A percentile compares a stretch with the other conserved stretches of the same genome.
Conservation (phyloP, 495 filamentous ascomycete species). For the Tuber umbilicatum region DNA sequence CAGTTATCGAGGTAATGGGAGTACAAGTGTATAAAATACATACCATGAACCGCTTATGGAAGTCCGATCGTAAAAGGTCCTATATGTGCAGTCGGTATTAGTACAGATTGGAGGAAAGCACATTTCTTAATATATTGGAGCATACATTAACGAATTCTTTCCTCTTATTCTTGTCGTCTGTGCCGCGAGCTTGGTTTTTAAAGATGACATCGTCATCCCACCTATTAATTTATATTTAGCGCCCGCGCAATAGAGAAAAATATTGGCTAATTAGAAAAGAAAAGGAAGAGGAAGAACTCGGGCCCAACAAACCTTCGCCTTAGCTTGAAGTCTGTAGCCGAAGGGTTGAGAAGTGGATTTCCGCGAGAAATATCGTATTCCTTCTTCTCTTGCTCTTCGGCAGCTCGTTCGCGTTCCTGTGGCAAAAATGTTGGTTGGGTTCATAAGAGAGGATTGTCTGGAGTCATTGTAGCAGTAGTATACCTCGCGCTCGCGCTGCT, state of each 20-base stretch:
- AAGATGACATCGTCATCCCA: constrained; percentile 99
- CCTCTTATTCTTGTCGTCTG: constrained; percentile 78
- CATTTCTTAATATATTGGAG: constrained; percentile 47
- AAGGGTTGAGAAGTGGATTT: constrained; percentile 80
- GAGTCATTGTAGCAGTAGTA: background rate
- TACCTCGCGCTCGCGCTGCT: constrained; percentile 78
- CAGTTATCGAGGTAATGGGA: constrained; percentile 8
- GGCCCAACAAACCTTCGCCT: constrained; percentile 48
- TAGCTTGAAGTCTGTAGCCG: constrained; percentile 58
- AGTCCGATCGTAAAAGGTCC: constrained; percentile 88
- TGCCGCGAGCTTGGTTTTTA: constrained; percentile 95
- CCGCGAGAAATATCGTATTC: constrained; percentile 86
- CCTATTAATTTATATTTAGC: constrained; percentile 44
- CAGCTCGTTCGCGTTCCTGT: constrained; percentile 67
- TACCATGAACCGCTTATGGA: constrained; percentile 97
- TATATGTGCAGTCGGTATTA: constrained; percentile 42
- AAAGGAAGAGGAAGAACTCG: constrained; percentile 3
- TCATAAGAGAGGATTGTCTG: background rate
- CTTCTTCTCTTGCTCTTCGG: constrained; percentile 69
- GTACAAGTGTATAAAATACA: constrained; percentile 40
- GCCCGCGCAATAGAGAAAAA: background rate
- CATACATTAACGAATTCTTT: constrained; percentile 84
- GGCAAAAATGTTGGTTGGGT: constrained; percentile 12
- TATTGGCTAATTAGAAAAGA: constrained; percentile 38
- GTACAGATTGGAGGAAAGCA: constrained; percentile 22